A percentile compares a stretch with the other conserved stretches of the same genome.
Evolutionary conservation across 371 early-diverging fungal species (phyloP).

Genomic region (Mortierella sp.): DNA sequence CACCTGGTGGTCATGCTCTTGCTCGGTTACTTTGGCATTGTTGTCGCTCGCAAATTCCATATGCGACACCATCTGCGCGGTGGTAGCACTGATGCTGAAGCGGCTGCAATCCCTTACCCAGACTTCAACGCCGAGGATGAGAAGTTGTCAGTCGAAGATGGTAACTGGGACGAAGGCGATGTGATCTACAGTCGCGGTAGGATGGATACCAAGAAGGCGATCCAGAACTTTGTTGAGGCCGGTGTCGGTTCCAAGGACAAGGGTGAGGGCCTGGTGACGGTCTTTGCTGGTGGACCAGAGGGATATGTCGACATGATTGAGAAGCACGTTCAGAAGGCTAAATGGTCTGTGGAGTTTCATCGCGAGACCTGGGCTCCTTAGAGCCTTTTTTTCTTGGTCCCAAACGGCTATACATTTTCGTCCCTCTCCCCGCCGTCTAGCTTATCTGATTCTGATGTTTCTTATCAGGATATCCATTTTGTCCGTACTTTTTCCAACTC

Average conservation of each 20-base stretch:
- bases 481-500: no score
- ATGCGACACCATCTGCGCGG: constrained; percentile 25
- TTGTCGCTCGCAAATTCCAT: constrained; percentile 19
- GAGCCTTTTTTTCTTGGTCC: neutral
- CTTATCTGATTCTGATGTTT: no score
- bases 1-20: constrained; percentile 29
- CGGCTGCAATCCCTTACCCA: constrained; percentile 10
- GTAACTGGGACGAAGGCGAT: constrained; percentile 54
- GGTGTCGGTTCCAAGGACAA: constrained; percentile 36
- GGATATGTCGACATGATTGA: constrained; percentile 44
- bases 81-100: constrained; percentile 16
- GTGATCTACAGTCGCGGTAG: constrained; percentile 37
- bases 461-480: no score
- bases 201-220: constrained; percentile 31
- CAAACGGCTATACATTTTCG: no score
- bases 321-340: constrained; percentile 29
- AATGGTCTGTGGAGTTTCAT: constrained; percentile 42
- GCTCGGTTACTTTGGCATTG: constrained; percentile 29
- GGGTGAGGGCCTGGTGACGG: constrained; percentile 25
- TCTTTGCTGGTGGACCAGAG: constrained; percentile 49
- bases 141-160: constrained; percentile 23
- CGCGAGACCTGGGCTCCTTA: constrained; percentile 54
- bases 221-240: constrained; percentile 24
- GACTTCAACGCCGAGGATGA: constrained; percentile 12
- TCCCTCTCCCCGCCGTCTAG: no score